Percentiles rank a stretch among this genome's conserved stretches.
Evolutionary conservation across 108 stramenopile genomes (phyloP).

Genomic region (Fistulifera solaris): DNA sequence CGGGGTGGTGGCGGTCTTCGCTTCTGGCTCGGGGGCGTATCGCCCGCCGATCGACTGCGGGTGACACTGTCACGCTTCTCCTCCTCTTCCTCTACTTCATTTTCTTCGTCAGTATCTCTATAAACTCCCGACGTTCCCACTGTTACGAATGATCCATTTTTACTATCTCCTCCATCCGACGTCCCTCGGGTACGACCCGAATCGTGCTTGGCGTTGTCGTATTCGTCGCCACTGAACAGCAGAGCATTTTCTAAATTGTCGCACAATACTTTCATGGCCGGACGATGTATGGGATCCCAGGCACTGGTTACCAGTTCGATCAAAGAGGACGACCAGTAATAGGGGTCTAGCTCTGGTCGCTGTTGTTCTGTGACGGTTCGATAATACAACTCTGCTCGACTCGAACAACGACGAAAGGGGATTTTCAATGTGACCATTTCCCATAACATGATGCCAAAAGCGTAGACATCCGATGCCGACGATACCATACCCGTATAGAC

Average conservation of each 20-base stretch:
- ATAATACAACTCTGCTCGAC: conserved; percentile 2
- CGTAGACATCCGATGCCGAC: conserved; percentile 54
- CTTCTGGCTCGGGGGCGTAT: neutral
- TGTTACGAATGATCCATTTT: no score
- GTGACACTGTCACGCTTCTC: neutral
- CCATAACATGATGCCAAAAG: conserved; percentile 64
- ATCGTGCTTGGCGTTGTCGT: neutral
- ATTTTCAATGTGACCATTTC: conserved; percentile 42
- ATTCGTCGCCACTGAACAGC: neutral
- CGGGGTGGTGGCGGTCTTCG: neutral
- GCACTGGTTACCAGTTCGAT: neutral
- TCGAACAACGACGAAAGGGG: conserved; percentile 18
- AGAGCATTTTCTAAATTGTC: conserved; percentile 7
- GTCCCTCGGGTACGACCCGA: no score
- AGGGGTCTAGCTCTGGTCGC: conserved; percentile 5
- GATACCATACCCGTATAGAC: conserved; percentile 12
- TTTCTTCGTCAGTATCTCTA: neutral
- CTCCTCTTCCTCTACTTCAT: neutral
- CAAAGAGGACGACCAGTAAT: neutral
- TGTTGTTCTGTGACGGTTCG: neutral
- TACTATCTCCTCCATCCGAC: no score
- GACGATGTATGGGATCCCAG: conserved; percentile 8
- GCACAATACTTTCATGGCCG: conserved; percentile 8
- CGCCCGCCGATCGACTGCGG: neutral
- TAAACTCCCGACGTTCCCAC: no score